Evolutionary conservation across 2,329 filamentous ascomycete genomes (phyloP).

Genomic region (Huntiella decipiens): DNA sequence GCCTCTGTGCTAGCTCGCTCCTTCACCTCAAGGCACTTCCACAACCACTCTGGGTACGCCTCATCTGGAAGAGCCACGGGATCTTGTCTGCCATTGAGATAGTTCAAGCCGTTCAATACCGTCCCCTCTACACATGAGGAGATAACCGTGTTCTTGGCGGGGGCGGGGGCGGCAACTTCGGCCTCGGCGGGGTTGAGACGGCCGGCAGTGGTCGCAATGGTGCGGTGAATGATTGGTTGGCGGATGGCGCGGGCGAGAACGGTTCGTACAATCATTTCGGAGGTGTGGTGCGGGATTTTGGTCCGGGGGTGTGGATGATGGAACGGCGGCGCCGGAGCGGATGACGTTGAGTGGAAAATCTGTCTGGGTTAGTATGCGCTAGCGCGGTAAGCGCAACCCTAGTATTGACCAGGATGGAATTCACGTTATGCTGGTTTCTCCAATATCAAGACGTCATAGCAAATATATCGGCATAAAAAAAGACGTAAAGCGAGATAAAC

Average conservation of each 20-base stretch:
- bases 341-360: constrained; percentile 7
- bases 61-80: constrained; percentile 55
- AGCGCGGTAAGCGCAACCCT: constrained; percentile 2
- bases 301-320: not conserved
- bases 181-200: constrained; percentile 2
- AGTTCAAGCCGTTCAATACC: constrained; percentile 55
- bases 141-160: constrained; percentile 13
- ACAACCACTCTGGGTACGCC: constrained; percentile 67
- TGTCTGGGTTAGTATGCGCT: not conserved
- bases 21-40: constrained; percentile 47
- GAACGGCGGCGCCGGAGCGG: not conserved
- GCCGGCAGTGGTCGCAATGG: constrained; percentile 5
- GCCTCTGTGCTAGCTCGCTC: constrained; percentile 31
- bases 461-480: too few relatives aligned
- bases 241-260: constrained; percentile 1
- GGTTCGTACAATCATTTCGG: constrained; percentile 14
- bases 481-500: too few relatives aligned
- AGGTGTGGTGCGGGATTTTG: not conserved
- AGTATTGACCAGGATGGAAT: not conserved
- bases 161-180: constrained; percentile 1
- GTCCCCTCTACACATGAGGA: constrained; percentile 46
- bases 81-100: constrained; percentile 52
- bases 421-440: too few relatives aligned
- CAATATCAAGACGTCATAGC: too few relatives aligned
- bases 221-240: constrained; percentile 5